Percentiles rank a stretch among this genome's conserved stretches.
Evolutionary conservation across 2,329 filamentous ascomycete genomes (phyloP).

Genomic region (Madurella mycetomatis): DNA sequence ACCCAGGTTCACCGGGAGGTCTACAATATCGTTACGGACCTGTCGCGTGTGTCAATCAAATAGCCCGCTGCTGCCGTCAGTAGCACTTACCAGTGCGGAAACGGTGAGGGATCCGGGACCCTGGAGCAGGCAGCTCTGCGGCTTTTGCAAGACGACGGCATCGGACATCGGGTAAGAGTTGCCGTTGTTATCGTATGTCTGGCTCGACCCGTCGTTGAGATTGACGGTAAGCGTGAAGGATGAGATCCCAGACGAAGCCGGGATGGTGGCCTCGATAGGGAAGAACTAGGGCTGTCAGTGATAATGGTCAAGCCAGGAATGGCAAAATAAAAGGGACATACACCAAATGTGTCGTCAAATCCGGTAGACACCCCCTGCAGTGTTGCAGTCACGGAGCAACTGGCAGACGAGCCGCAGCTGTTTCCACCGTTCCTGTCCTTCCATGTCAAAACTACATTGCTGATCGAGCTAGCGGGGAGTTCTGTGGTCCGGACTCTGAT

Average conservation of each 20-base stretch:
- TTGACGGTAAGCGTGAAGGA: slow-evolving; percentile 54
- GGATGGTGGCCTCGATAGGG: slow-evolving; percentile 47
- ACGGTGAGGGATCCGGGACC: slow-evolving; percentile 41
- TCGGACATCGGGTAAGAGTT: slow-evolving; percentile 52
- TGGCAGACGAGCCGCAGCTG: slow-evolving; percentile 37
- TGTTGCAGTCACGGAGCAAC: slow-evolving; percentile 43
- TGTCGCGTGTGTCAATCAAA: neutral
- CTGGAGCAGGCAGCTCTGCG: slow-evolving; percentile 52
- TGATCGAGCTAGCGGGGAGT: slow-evolving; percentile 39
- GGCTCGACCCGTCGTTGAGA: slow-evolving; percentile 42
- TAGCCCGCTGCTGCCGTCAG: neutral
- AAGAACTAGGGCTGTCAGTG: slow-evolving; percentile 36
- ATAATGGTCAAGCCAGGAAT: neutral
- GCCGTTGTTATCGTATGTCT: slow-evolving; percentile 54
- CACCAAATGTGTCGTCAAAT: slow-evolving; percentile 56
- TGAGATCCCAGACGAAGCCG: slow-evolving; percentile 56
- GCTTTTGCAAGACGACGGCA: slow-evolving; percentile 49
- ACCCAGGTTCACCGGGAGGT: slow-evolving; percentile 38
- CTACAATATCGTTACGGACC: slow-evolving; percentile 45
- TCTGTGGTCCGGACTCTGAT: slow-evolving; percentile 54
- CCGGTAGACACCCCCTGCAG: slow-evolving; percentile 48
- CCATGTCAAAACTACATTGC: slow-evolving; percentile 49
- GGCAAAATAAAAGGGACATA: slow-evolving; percentile 3
- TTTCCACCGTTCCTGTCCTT: slow-evolving; percentile 49
- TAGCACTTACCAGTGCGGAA: slow-evolving; percentile 34